phyloP scores from a whole-genome alignment of 352 stramenopile genomes.

The Phytophthora cajani region DNA sequence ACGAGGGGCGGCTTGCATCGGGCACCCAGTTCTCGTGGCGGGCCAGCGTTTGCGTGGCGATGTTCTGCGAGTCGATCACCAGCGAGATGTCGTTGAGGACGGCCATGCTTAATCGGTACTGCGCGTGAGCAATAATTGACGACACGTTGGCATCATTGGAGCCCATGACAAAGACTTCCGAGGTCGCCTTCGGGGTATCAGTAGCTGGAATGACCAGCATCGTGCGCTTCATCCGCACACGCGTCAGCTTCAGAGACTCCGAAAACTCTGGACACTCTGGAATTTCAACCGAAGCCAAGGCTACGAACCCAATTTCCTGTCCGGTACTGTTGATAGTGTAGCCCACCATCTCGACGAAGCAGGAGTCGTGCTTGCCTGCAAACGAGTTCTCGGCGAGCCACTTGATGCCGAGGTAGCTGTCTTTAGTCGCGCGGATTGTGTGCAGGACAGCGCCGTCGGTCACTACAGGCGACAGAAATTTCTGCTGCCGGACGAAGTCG shows the following conservation, averaged over 20 bases:
- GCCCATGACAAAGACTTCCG: conserved; percentile 58
- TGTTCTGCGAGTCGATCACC: conserved; percentile 61
- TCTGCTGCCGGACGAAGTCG: conserved; percentile 54
- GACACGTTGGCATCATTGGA: conserved; percentile 41
- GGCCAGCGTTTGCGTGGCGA: conserved; percentile 45
- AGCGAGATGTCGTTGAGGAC: conserved; percentile 62
- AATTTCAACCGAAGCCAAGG: conserved; percentile 46
- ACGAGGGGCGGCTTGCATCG: conserved; percentile 33
- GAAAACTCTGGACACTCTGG: conserved; percentile 53
- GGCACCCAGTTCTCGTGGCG: conserved; percentile 47
- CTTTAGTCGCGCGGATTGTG: conserved; percentile 35
- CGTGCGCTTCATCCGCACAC: conserved; percentile 54
- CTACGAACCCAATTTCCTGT: conserved; percentile 51
- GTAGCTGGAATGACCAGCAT: conserved; percentile 47
- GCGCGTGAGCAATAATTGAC: conserved; percentile 45
- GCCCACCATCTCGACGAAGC: conserved; percentile 61
- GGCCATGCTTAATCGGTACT: conserved; percentile 55
- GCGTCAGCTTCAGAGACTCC: conserved; percentile 38
- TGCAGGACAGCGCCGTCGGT: conserved; percentile 51
- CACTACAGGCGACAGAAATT: conserved; percentile 51
- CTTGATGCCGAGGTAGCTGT: conserved; percentile 61
- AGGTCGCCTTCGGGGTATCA: conserved; percentile 35
- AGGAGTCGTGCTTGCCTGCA: conserved; percentile 45
- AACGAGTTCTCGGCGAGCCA: conserved; percentile 49
- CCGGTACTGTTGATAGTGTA: conserved; percentile 45